Base-by-base conservation (phyloP, 1,284 basidiomycete genomes). In the Blastosporella zonata region DNA sequence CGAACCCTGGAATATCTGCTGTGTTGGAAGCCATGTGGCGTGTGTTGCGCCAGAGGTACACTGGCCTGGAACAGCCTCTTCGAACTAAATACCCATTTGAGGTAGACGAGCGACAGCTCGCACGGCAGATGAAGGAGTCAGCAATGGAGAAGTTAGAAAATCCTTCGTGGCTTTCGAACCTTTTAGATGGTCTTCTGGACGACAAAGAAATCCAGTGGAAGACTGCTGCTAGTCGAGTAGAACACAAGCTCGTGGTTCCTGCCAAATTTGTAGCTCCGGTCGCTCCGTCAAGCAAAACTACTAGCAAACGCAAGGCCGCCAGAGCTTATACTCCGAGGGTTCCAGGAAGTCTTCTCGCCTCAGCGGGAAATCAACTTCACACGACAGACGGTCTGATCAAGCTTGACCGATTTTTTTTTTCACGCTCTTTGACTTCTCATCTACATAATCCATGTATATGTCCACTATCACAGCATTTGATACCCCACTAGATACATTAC, bases 1-100 rank as follows among this genome's bases (percentile, higher is more conserved):
- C 18, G 10, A 53, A 53, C 21, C 15, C 45, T 18, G 47, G 39
- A 13, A 27, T 38, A 8, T 3, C n/a, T 46, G 2, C 6, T 25
- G 42, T 46, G 15, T 25, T 49, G 43, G 27, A 2, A 6, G 8
- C 6, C 1, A 40, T 36, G 36, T 6, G 3, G 6, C 13, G 0
- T 20, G 28, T 44, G 12, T 27, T 44, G n/a, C 38, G 21, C 23
- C 1, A 33, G 12, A 36, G 47, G 31, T 50, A 35, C 29, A 31
- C 27, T 23, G 13, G 18, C 2, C 17, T 20, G 2, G 29, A 36
- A 35, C 17, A 45, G 5, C 6, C 18, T n/a, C 27, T 15, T 9
- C 15, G 7, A n/a, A n/a, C n/a, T n/a, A 13, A 13, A n/a, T 6
- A n/a, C 31, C 31, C n/a, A 12, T 12, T 15, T 13, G 4, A 33